phyloP scores from a whole-genome alignment of 2,329 filamentous ascomycete genomes.

The Neofusicoccum laricinum region DNA sequence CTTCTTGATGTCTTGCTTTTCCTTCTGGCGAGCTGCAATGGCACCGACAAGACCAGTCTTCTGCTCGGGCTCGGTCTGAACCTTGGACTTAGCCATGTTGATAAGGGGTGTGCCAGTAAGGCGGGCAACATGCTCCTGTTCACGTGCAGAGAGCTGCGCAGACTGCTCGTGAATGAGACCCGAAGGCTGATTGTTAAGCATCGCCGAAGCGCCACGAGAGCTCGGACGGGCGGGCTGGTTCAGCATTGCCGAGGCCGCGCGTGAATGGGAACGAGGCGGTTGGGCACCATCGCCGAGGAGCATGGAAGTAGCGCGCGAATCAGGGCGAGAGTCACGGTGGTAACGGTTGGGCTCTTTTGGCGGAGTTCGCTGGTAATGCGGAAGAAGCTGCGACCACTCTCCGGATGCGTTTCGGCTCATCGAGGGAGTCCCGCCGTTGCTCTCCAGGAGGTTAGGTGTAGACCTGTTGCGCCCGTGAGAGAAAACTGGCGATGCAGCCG shows the following conservation, averaged over 20 bases:
- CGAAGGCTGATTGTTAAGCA: constrained; percentile 26
- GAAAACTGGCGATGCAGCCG: constrained; percentile 50
- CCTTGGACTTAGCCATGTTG: constrained; percentile 55
- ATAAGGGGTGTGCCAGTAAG: constrained; percentile 76
- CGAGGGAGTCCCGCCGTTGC: constrained; percentile 43
- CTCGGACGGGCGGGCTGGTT: constrained; percentile 37
- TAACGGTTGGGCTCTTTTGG: background rate
- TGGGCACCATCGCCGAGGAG: background rate
- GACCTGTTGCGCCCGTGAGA: constrained; percentile 20
- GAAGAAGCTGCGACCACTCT: constrained; percentile 42
- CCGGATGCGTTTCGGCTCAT: constrained; percentile 42
- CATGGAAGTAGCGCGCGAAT: constrained; percentile 14
- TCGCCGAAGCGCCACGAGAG: constrained; percentile 57
- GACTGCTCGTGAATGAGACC: constrained; percentile 47
- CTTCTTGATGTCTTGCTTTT: constrained; percentile 68
- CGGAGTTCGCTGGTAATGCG: constrained; percentile 4
- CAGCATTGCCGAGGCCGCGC: constrained; percentile 17
- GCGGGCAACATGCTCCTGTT: constrained; percentile 85
- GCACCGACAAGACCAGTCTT: constrained; percentile 67
- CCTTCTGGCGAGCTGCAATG: constrained; percentile 76
- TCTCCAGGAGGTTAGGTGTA: constrained; percentile 43
- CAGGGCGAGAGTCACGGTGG: background rate
- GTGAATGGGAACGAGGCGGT: constrained; percentile 21
- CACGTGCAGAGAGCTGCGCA: constrained; percentile 71
- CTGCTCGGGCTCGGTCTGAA: constrained; percentile 41